phyloP scores from a whole-genome alignment of 495 filamentous ascomycete genomes.

The Talaromyces borbonicus region DNA sequence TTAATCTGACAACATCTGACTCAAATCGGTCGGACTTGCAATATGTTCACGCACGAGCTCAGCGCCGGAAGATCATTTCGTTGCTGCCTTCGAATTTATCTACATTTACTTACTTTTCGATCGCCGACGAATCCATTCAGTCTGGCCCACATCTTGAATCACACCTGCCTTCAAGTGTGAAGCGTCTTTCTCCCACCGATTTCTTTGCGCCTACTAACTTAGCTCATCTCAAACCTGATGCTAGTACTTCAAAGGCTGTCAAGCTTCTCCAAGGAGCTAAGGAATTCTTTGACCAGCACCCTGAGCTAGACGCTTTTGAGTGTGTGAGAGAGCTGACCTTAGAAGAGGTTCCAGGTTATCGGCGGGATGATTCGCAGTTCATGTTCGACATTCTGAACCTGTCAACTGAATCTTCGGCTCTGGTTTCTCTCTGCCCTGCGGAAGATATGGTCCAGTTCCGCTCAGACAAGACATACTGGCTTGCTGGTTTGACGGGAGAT shows the following conservation, averaged over 20 bases:
- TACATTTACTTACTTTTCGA: background rate
- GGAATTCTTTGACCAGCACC: background rate
- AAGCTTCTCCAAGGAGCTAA: background rate
- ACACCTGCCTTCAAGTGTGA: background rate
- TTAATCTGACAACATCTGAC: background rate
- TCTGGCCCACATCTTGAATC: background rate
- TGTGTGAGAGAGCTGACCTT: background rate
- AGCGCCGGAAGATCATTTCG: background rate
- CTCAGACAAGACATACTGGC: conserved; percentile 43
- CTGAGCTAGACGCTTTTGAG: background rate
- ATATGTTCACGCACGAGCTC: background rate
- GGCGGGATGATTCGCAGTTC: background rate
- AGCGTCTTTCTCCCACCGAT: background rate
- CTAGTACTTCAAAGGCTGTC: background rate
- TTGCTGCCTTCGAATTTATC: background rate
- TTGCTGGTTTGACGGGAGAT: conserved; percentile 48
- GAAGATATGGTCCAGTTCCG: conserved; percentile 6
- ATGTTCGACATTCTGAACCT: conserved; percentile 12
- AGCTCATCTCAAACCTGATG: background rate
- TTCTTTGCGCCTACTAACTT: background rate
- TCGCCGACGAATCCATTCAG: background rate
- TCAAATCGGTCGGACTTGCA: background rate
- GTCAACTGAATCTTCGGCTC: background rate
- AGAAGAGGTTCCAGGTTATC: background rate
- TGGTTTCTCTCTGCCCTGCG: conserved; percentile 8